phyloP scores from a whole-genome alignment of 2,329 filamentous ascomycete genomes.

The Ciborinia camelliae region DNA sequence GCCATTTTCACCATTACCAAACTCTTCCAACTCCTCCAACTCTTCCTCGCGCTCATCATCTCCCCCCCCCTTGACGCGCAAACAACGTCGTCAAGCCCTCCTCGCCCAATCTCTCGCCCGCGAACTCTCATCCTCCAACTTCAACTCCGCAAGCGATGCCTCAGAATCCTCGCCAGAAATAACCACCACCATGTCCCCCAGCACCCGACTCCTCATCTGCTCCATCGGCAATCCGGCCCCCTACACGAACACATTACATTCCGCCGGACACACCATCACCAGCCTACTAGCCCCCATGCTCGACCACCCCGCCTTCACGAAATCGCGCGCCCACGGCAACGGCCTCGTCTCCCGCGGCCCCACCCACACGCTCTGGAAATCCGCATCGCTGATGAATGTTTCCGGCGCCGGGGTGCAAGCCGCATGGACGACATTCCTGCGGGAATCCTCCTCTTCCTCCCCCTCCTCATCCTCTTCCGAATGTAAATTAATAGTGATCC shows the following conservation, averaged over 20 bases:
- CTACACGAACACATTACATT: conserved; percentile 78
- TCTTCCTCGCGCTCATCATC: background rate
- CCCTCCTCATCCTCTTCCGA: conserved; percentile 32
- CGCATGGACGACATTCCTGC: conserved; percentile 60
- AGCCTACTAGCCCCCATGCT: conserved; percentile 46
- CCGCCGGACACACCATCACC: conserved; percentile 78
- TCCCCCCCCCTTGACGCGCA: background rate
- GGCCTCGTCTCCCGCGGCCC: conserved; percentile 46
- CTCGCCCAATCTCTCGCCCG: background rate
- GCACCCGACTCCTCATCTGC: conserved; percentile 66
- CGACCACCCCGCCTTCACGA: conserved; percentile 46
- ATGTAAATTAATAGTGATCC: conserved; percentile 68
- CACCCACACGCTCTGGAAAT: conserved; percentile 69
- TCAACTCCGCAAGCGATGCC: background rate
- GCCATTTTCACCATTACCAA: background rate
- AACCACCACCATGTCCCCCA: conserved; percentile 23
- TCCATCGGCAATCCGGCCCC: conserved; percentile 81
- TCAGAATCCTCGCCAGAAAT: background rate
- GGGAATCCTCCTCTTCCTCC: conserved; percentile 30
- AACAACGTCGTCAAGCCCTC: background rate
- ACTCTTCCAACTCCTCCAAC: background rate
- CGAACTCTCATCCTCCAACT: background rate
- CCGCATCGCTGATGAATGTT: conserved; percentile 77
- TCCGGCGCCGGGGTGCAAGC: conserved; percentile 67
- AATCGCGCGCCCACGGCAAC: conserved; percentile 47